Evolutionary conservation across 108 stramenopile genomes (phyloP).

Genomic region (Discostella stelligeroides): DNA sequence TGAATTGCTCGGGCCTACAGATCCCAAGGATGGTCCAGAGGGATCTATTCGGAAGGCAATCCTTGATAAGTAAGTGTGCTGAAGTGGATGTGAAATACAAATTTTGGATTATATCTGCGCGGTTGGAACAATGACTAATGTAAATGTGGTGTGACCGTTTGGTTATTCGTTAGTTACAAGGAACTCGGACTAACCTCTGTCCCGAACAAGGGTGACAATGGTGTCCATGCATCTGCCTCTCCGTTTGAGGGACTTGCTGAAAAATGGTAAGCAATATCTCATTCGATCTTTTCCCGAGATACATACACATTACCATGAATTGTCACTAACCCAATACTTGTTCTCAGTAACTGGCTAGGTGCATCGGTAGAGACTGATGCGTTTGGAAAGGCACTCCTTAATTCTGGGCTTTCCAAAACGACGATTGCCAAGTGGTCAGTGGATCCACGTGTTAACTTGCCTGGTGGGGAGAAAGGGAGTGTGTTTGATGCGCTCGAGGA

Average conservation of each 20-base stretch:
- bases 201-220: constrained; percentile 93
- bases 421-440: constrained; percentile 79
- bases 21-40: constrained; percentile 79
- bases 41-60: constrained; percentile 83
- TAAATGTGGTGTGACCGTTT: background rate
- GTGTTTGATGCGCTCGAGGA: constrained; percentile 91
- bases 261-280: constrained; percentile 55
- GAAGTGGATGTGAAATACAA: constrained; percentile 1
- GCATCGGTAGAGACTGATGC: constrained; percentile 60
- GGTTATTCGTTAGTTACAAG: constrained; percentile 47
- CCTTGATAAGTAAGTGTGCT: constrained; percentile 53
- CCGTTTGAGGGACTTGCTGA: constrained; percentile 95
- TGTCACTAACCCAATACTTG: background rate
- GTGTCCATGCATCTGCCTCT: constrained; percentile 90
- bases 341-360: constrained; percentile 68
- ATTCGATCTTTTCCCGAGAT: no score
- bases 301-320: background rate
- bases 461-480: constrained; percentile 70
- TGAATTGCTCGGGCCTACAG: constrained; percentile 85
- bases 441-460: constrained; percentile 77
- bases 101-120: background rate
- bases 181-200: constrained; percentile 65
- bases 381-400: constrained; percentile 80
- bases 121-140: background rate
- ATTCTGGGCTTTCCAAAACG: constrained; percentile 64